Base-by-base conservation (phyloP, 352 stramenopile species). In the Peronosclerospora sorghi region DNA sequence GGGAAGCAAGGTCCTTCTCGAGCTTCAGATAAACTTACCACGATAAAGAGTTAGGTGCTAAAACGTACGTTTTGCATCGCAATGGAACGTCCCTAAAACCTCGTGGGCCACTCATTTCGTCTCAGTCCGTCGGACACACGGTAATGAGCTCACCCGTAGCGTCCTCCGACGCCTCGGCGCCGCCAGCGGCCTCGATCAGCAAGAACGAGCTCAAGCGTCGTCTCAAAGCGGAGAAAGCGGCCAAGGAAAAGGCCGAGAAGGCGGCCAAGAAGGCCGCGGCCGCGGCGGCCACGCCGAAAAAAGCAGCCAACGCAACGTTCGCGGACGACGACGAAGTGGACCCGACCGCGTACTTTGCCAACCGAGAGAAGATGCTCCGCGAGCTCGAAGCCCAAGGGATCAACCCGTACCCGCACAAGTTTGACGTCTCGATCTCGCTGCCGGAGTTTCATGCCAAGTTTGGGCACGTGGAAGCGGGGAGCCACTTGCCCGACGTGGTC, bases 401-500 rank as follows among this genome's bases (percentile, higher is more conserved):
- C 10, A 97, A 97, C 68, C 81, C 90, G 23, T 99, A 98, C 68
- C 96, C 96, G 20, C 96, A 99, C 86, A 99, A 99, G 74, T 99
- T 99, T 65, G 58, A 96, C 29, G 91, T 97, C 2, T 83, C 84
- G 41, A 87, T 78, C 28, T 88, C 87, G 36, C 63, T 99, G 40
- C 83, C 92, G 4, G 95, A 98, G 34, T 99, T 97, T 62, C 83
- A 94, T 43, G 68, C 59, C 4, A 73, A 95, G 52, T 99, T 86
- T 67, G 35, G 41, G 17, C 40, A 54, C 27, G 26, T 85, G 0
- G 91, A 96, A 48, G 63, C 77, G 32, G 96, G 95, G 21, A 75
- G 65, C 37, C 74, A 86, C 43, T 18, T 93, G 0, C 65, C 94
- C 19, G 78, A 86, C 27, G 75, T 77, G 18, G 49, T 77, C 1